phyloP scores from a whole-genome alignment of 495 filamentous ascomycete genomes.

The Penicillium psychrofluorescens region DNA sequence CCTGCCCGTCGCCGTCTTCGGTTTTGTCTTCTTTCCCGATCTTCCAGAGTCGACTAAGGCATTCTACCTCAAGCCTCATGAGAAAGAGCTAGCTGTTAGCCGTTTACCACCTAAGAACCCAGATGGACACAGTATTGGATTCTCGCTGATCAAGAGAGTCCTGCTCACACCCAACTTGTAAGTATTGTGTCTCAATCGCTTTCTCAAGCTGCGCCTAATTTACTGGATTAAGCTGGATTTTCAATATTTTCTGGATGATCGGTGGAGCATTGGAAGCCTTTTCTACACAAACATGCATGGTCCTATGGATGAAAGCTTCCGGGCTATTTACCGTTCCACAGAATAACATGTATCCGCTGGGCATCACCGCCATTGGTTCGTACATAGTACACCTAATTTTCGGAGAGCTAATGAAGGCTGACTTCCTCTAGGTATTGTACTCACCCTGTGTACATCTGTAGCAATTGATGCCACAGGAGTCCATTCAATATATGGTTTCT shows the following conservation, averaged over 20 bases:
- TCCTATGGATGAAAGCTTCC: conserved; percentile 22
- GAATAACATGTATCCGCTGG: conserved; percentile 42
- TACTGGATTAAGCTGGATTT: conserved; percentile 42
- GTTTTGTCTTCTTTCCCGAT: conserved; percentile 53
- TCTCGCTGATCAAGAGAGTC: too few relatives aligned
- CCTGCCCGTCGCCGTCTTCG: conserved; percentile 52
- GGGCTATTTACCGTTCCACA: conserved; percentile 37
- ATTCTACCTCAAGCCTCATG: conserved; percentile 37
- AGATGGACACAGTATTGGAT: too few relatives aligned
- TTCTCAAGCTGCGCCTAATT: conserved; percentile 34
- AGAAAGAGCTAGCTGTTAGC: conserved; percentile 33
- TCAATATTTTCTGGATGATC: conserved; percentile 44
- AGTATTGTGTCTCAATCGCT: conserved; percentile 20
- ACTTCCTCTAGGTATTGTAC: too few relatives aligned
- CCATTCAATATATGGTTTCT: too few relatives aligned
- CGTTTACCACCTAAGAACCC: too few relatives aligned
- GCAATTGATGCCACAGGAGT: too few relatives aligned
- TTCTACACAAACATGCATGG: conserved; percentile 37
- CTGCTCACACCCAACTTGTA: too few relatives aligned
- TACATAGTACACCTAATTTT: too few relatives aligned
- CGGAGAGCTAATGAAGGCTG: too few relatives aligned
- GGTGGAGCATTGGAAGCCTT: conserved; percentile 43
- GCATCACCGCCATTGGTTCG: conserved; percentile 36
- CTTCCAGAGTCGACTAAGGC: conserved; percentile 48
- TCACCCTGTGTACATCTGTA: too few relatives aligned